These are phyloP conservation scores for Talaromyces funiculosus DNA, from an alignment of 2,329 filamentous ascomycete species.

Conservation along the genomic window DNA sequence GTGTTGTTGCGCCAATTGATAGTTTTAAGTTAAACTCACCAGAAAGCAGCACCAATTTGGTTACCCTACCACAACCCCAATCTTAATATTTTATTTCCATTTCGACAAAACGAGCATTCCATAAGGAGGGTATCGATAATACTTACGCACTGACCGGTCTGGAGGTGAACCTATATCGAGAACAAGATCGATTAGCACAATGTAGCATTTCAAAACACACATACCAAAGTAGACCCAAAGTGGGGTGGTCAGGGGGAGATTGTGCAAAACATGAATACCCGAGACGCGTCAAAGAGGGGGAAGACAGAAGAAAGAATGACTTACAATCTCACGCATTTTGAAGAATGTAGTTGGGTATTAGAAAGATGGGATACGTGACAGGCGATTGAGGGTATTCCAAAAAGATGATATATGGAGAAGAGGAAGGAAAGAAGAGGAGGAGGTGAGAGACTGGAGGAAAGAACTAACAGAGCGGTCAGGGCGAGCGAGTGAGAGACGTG, in stretches of 20 bases:
- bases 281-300: slow-evolving; percentile 31
- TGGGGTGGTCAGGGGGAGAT: slow-evolving; percentile 30
- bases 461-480: slow-evolving; percentile 21
- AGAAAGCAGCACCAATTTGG: slow-evolving; percentile 99
- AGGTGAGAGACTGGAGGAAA: slow-evolving; percentile 7
- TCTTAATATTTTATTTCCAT: background rate
- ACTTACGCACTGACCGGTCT: slow-evolving; percentile 99
- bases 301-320: slow-evolving; percentile 31
- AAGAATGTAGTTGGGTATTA: slow-evolving; percentile 15
- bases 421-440: slow-evolving; percentile 16
- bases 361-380: background rate
- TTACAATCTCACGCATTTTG: slow-evolving; percentile 71
- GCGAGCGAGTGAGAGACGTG: slow-evolving; percentile 23
- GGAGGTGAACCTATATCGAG: slow-evolving; percentile 82
- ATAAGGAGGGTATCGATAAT: background rate
- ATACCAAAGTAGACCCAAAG: slow-evolving; percentile 20
- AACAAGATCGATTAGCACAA: slow-evolving; percentile 35
- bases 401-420: background rate
- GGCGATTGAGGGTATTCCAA: background rate
- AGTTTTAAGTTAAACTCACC: slow-evolving; percentile 47
- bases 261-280: slow-evolving; percentile 20
- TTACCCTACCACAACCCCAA: slow-evolving; percentile 70
- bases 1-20: slow-evolving; percentile 18
- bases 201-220: slow-evolving; percentile 18
- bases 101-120: background rate